Evolutionary conservation across 306 rosid genomes (phyloP).

Genomic region (Vachellia collinsii): DNA sequence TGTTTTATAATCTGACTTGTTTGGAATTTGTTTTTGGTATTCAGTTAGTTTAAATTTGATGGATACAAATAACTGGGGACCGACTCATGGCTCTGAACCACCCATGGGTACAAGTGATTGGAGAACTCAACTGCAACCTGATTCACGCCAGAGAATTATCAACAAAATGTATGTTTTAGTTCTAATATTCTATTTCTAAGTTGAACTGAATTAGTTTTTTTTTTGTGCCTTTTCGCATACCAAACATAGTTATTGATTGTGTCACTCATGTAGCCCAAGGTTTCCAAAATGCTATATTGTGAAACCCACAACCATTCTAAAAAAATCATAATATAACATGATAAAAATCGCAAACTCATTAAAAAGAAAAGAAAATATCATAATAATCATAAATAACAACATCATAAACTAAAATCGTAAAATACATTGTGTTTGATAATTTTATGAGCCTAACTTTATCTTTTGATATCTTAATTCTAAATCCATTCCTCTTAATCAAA

Average conservation of each 20-base stretch:
- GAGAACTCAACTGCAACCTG: slow-evolving; percentile 48
- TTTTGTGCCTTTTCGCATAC: background rate
- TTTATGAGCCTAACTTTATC: too few relatives aligned
- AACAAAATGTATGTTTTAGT: slow-evolving; percentile 57
- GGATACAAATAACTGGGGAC: slow-evolving; percentile 55
- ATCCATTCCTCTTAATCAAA: too few relatives aligned
- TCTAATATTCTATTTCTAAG: slow-evolving; percentile 19
- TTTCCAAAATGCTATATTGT: background rate
- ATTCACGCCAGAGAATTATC: slow-evolving; percentile 58
- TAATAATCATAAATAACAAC: background rate
- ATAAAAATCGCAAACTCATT: background rate
- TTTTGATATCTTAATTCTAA: too few relatives aligned
- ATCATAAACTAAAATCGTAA: too few relatives aligned
- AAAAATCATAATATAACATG: background rate
- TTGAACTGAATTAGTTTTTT: slow-evolving; percentile 12
- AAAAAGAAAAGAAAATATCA: background rate
- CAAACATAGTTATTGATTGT: background rate
- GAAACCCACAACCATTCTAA: background rate
- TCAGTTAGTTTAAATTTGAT: slow-evolving; percentile 35
- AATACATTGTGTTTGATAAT: too few relatives aligned
- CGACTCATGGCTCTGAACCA: slow-evolving; percentile 49
- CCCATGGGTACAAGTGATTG: slow-evolving; percentile 50
- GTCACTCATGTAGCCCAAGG: background rate
- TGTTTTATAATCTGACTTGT: slow-evolving; percentile 32
- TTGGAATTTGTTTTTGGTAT: background rate